phyloP scores from a whole-genome alignment of 805 yeast genomes.

The Ogataea siamensis region DNA sequence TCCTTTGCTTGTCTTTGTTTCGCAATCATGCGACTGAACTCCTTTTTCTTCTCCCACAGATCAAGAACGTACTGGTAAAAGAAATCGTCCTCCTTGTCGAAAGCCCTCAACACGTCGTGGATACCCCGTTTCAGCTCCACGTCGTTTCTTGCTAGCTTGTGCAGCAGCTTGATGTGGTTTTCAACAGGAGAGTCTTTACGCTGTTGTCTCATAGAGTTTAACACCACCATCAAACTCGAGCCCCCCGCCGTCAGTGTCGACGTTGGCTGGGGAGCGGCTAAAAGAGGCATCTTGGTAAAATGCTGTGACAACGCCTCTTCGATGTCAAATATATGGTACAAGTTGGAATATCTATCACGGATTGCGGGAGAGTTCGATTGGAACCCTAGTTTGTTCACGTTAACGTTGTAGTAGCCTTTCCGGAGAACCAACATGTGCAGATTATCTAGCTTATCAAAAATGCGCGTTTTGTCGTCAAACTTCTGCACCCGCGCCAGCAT shows the following conservation, averaged over 20 bases:
- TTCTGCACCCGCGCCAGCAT: conserved; percentile 30
- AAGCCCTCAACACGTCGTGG: conserved; percentile 28
- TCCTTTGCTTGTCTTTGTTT: conserved; percentile 8
- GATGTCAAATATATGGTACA: conserved; percentile 30
- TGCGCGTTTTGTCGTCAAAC: conserved; percentile 27
- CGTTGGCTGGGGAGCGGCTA: conserved; percentile 19
- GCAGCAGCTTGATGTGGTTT: conserved; percentile 26
- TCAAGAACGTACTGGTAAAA: conserved; percentile 35
- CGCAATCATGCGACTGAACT: conserved; percentile 26
- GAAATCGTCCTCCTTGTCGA: conserved; percentile 34
- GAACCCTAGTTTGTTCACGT: conserved; percentile 32
- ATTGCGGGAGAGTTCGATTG: conserved; percentile 29
- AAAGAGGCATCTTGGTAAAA: conserved; percentile 23
- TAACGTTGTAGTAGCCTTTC: conserved; percentile 33
- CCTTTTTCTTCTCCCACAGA: conserved; percentile 34
- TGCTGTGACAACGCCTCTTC: conserved; percentile 27
- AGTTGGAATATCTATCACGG: conserved; percentile 23
- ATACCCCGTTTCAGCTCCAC: conserved; percentile 30
- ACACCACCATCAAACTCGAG: conserved; percentile 20
- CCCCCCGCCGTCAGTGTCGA: conserved; percentile 13
- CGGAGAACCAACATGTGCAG: conserved; percentile 32
- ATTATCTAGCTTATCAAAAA: conserved; percentile 32
- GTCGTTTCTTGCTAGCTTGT: conserved; percentile 34
- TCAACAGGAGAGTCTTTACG: conserved; percentile 27
- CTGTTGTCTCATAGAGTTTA: conserved; percentile 11